Evolutionary conservation across 805 yeast species (phyloP), one percentile per base, ranked within the genome.

Genomic region (Kurtzmaniella fragi): DNA sequence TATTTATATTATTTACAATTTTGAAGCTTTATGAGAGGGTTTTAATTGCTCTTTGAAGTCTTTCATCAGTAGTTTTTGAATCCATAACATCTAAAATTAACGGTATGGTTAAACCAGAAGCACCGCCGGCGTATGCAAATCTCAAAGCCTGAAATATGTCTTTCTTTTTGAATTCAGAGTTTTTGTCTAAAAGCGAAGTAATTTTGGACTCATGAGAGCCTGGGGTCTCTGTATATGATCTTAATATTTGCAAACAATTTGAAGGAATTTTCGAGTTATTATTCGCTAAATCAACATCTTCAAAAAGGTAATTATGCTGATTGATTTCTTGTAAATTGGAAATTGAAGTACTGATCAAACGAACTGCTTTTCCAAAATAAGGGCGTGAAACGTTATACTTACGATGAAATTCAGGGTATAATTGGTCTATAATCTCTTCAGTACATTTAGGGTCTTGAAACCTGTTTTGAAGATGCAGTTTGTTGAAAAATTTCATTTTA

Each of bases 401-500:
- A 20, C 7, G 25, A 2, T 39, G 7, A 32, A 61, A 59, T 4
- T 16, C 39, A 3, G 57, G 57, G 32, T 37, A 60, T 31, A 44
- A 51, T 26, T 63, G 55, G 0, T 64, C 53, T 1, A 75, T 61
- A 5, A 77, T 52, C 4, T 61, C 52, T 1, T 59, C 48, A 6
- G 76, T 59, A 17, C 54, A 53, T 1, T 35, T 49, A 0, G 68
- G 62, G 28, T 72, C 61, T 15, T 48, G 44, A 12, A 86, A 52
- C 38, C 68, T 66, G 30, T 57, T 45, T 4, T 61, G 59, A 30
- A 89, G 60, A 54, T 84, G 87, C 42, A 71, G 73, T 51, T 84
- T 86, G 60, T 93, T 90, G 64, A 93, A 85, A 56, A 64, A 85
- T 47, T 70, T 67, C 39, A 93, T 70, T 58, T 93, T 91, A 39